A percentile compares a stretch with the other conserved stretches of the same genome.
Evolutionary conservation across 106 monocot genomes (phyloP).

Genomic region (Dendrobium nobile): DNA sequence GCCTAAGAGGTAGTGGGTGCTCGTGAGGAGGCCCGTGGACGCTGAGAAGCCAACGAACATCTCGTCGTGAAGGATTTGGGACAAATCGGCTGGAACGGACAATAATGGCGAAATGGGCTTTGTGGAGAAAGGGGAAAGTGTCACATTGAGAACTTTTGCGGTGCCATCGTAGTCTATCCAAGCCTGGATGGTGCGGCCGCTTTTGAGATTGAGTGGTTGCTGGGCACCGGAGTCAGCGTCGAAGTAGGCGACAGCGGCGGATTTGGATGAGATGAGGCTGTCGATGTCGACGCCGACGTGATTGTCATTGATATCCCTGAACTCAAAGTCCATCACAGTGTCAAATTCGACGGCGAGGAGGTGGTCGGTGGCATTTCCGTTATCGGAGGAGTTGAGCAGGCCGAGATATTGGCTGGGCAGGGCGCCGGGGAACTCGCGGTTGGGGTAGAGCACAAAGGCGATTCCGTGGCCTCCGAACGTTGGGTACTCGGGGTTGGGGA

Average conservation of each 20-base stretch:
- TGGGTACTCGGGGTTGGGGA: conserved; percentile 13
- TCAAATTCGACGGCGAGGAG: conserved; percentile 17
- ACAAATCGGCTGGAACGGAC: neutral
- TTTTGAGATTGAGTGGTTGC: conserved; percentile 4
- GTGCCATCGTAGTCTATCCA: conserved; percentile 9
- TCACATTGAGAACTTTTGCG: conserved; percentile 10
- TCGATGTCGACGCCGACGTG: conserved; percentile 20
- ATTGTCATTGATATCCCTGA: conserved; percentile 18
- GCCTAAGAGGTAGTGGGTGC: conserved; percentile 7
- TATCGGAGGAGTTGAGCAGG: conserved; percentile 9
- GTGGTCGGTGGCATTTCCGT: conserved; percentile 11
- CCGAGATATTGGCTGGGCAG: conserved; percentile 14
- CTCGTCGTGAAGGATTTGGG: neutral
- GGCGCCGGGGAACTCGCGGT: conserved; percentile 2
- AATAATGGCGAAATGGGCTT: conserved; percentile 12
- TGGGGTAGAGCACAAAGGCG: conserved; percentile 18
- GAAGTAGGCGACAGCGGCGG: neutral
- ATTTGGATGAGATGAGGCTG: conserved; percentile 7
- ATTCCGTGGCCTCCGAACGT: conserved; percentile 14
- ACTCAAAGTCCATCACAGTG: conserved; percentile 26
- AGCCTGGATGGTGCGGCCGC: conserved; percentile 1
- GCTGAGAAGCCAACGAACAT: conserved; percentile 23
- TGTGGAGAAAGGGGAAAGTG: conserved; percentile 9
- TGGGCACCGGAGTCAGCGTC: neutral
- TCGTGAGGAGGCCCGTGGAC: conserved; percentile 1